Evolutionary conservation across 164 flowering plant genomes (phyloP).

Genomic region (Annona cherimola): DNA sequence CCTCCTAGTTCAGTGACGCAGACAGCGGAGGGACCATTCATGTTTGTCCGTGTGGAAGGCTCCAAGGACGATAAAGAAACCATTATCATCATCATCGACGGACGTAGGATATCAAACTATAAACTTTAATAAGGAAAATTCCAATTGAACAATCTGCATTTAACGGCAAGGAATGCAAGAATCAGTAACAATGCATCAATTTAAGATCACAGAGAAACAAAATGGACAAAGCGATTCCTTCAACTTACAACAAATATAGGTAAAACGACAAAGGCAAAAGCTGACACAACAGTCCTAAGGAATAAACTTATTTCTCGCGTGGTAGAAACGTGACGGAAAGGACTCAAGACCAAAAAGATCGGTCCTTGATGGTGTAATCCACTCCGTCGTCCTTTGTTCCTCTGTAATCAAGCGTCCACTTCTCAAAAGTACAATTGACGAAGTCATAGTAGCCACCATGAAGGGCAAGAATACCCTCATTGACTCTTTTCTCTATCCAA

Average conservation of each 20-base stretch:
- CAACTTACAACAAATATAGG: not conserved
- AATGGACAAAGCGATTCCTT: not conserved
- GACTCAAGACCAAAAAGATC: slow-evolving; percentile 54
- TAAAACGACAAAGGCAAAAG: not conserved
- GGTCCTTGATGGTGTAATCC: slow-evolving; percentile 31
- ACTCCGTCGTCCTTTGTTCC: slow-evolving; percentile 22
- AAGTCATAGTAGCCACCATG: slow-evolving; percentile 98
- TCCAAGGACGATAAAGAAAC: not conserved
- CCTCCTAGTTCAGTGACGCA: too few relatives aligned
- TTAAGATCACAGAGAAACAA: not conserved
- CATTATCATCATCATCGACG: not conserved
- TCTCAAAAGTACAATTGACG: slow-evolving; percentile 80
- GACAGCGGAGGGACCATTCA: too few relatives aligned
- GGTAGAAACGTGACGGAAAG: not conserved
- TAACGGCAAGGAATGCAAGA: not conserved
- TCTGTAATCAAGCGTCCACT: slow-evolving; percentile 79
- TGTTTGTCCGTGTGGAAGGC: not conserved
- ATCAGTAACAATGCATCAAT: too few relatives aligned
- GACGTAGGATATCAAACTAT: not conserved
- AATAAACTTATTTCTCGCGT: not conserved
- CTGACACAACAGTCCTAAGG: not conserved
- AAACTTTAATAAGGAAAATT: not conserved
- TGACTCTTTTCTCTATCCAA: slow-evolving; percentile 79
- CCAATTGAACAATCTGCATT: not conserved
- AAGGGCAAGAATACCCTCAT: slow-evolving; percentile 44